Evolutionary conservation across 805 yeast genomes (phyloP), one percentile per base, ranked within the genome.

Genomic region (Candida ortonii): DNA sequence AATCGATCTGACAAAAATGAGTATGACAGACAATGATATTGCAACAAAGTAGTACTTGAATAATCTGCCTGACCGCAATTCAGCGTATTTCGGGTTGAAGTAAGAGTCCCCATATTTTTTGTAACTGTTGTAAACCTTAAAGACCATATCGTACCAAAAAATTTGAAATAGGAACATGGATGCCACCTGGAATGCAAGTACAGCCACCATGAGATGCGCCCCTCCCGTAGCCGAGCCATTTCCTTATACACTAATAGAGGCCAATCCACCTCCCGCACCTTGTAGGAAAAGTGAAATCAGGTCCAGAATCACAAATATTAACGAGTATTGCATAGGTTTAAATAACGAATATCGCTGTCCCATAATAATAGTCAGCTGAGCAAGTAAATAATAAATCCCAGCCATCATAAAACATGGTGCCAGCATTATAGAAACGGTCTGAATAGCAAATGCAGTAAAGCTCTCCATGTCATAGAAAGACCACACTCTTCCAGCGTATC

Each of bases 331-430:
- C 66, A 73, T 67, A 6, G 90, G 89, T 38, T 61, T 65, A 19
- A 75, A 38, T 5, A 61, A 14, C 0, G 88, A 76, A 44, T 60
- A 78, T 12, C 62, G 52, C 37, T 65, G 62, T 2, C 86, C 86
- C 49, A 76, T 78, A 1, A 84, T 57, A 36, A 80, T 76, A 29
- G 79, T 65, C 31, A 82, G 47, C 57, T 84, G 82, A 5, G 83
- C 87, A 44, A 87, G 60, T 34, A 78, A 65, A 45, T 71, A 81
- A 60, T 87, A 88, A 3, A 87, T 67, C 1, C 90, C 95, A 4
- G 84, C 96, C 84, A 84, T 82, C 28, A 84, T 65, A 55, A 87
- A 82, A 14, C 85, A 86, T 0, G 96, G 96, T 0, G 86, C 90
- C 30, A 87, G 59, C 0, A 89, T 84, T 36, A 86, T 61, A 49